Conservation (phyloP, 257 asterid genomes). For the Nyctanthes arbortristis region DNA sequence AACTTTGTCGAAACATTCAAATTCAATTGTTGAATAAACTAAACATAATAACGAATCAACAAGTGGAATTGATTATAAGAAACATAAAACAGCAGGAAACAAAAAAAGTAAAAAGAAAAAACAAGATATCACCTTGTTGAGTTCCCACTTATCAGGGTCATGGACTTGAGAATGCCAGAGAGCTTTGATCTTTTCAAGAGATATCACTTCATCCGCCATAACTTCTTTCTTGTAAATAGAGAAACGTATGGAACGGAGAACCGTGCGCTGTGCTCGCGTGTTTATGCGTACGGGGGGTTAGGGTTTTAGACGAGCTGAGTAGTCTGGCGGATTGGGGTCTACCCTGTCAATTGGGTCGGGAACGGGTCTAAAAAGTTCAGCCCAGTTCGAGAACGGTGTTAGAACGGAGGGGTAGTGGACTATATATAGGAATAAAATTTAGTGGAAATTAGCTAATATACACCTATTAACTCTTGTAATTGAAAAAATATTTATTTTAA, state of each 20-base stretch:
- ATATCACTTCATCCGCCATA: constrained; percentile 59
- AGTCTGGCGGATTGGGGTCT: too few species aligned
- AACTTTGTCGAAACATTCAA: not conserved
- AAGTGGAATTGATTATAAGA: not conserved
- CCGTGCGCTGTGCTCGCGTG: not conserved
- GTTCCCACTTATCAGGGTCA: constrained; percentile 77
- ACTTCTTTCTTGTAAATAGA: not conserved
- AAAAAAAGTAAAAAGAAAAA: not conserved
- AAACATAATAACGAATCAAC: not conserved
- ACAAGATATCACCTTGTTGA: constrained; percentile 55
- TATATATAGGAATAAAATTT: too few species aligned
- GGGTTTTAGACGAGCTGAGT: constrained; percentile 48
- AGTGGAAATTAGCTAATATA: too few species aligned
- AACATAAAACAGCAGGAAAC: not conserved
- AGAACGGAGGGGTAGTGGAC: too few species aligned
- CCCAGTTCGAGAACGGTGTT: too few species aligned
- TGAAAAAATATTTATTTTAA: too few species aligned
- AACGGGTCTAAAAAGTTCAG: too few species aligned
- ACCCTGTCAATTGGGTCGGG: too few species aligned
- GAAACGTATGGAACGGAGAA: not conserved
- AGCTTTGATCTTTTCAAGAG: constrained; percentile 63
- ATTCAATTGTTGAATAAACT: not conserved
- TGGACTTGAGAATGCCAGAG: constrained; percentile 84
- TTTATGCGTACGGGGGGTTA: not conserved
- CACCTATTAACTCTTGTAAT: too few species aligned